phyloP scores from a whole-genome alignment of 2,329 filamentous ascomycete species.

The Cryphonectria carpinicola region DNA sequence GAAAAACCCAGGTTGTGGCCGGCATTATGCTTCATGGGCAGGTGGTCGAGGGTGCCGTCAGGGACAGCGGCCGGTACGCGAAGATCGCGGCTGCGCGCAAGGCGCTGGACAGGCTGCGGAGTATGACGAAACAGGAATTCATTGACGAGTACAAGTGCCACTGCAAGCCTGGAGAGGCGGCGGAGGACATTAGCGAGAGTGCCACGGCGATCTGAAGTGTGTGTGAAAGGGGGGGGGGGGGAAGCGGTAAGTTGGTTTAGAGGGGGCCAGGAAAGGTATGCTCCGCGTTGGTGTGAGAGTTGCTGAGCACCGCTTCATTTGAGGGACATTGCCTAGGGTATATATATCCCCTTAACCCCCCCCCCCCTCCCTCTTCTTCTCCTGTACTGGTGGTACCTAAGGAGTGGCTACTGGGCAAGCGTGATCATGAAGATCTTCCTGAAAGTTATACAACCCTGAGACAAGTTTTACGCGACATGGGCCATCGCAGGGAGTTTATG shows the following conservation, averaged over 20 bases:
- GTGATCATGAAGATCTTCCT: background rate
- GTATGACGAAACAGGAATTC: slow-evolving; percentile 59
- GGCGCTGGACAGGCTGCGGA: slow-evolving; percentile 54
- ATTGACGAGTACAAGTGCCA: slow-evolving; percentile 63
- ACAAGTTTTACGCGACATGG: background rate
- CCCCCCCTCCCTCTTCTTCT: background rate
- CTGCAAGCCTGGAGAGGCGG: slow-evolving; percentile 49
- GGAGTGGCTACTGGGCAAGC: background rate
- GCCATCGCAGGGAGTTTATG: background rate
- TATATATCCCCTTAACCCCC: background rate
- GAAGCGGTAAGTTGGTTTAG: background rate
- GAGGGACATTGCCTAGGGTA: background rate
- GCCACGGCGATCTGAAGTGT: slow-evolving; percentile 27
- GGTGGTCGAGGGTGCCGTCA: slow-evolving; percentile 64
- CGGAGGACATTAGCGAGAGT: slow-evolving; percentile 27
- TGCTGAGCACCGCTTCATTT: background rate
- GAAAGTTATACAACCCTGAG: background rate
- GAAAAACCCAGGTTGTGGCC: slow-evolving; percentile 59
- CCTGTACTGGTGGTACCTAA: no score
- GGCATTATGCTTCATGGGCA: slow-evolving; percentile 77
- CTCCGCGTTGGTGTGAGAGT: background rate
- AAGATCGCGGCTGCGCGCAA: slow-evolving; percentile 68
- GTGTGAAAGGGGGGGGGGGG: background rate
- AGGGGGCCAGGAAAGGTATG: slow-evolving; percentile 16
- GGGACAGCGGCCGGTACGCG: slow-evolving; percentile 71